phyloP scores from a whole-genome alignment of 2,329 filamentous ascomycete genomes.

The Pestalotiopsis sp. region DNA sequence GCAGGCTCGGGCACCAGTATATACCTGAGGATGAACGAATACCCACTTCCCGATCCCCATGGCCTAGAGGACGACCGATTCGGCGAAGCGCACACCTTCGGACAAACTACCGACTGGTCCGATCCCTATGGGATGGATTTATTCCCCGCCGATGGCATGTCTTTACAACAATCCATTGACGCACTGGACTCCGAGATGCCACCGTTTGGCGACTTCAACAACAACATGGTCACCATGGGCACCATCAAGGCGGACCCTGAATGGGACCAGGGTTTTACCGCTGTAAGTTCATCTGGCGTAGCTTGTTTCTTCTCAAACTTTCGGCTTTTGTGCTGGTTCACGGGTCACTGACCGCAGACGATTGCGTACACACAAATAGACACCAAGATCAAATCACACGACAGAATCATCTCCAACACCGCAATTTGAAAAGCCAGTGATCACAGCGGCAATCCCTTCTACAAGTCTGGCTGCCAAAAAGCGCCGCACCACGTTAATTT shows the following conservation, averaged over 20 bases:
- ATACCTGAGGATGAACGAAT: too few species aligned
- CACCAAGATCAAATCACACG: not conserved
- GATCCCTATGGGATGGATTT: not conserved
- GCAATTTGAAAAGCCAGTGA: not conserved
- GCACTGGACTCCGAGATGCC: not conserved
- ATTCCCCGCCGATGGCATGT: not conserved
- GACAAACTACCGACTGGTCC: not conserved
- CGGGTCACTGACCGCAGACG: not conserved
- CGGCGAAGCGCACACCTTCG: not conserved
- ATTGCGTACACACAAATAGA: not conserved
- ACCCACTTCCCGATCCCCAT: too few species aligned
- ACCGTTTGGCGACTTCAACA: not conserved
- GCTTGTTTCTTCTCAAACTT: not conserved
- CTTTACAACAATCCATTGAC: not conserved
- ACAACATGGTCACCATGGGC: not conserved
- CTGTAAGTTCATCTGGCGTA: not conserved
- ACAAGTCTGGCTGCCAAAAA: not conserved
- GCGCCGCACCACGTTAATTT: not conserved
- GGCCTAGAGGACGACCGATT: not conserved
- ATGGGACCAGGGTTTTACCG: not conserved
- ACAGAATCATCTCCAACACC: not conserved
- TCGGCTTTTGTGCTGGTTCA: not conserved
- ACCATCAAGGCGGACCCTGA: not conserved
- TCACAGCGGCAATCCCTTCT: not conserved
- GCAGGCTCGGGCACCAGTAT: too few species aligned